These are phyloP conservation scores for Quercus bicolor DNA, from an alignment of 306 rosid genomes.

Conservation along the genomic window DNA sequence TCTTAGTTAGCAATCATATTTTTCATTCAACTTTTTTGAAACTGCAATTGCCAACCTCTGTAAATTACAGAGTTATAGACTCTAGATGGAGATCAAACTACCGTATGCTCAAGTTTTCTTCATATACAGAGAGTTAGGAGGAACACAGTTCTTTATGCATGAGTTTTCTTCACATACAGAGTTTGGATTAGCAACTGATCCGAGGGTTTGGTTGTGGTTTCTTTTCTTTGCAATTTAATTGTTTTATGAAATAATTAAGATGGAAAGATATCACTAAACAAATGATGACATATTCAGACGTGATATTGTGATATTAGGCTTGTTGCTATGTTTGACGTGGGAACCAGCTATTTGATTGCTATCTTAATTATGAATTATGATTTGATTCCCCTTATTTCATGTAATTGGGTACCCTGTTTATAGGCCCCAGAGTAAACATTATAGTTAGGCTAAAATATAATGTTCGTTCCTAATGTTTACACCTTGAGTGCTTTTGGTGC, in stretches of 20 bases:
- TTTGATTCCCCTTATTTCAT: too few species aligned
- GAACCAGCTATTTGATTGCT: too few species aligned
- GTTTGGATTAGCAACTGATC: not conserved
- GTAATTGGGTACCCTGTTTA: too few species aligned
- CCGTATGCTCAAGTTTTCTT: not conserved
- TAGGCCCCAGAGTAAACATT: too few species aligned
- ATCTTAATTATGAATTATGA: too few species aligned
- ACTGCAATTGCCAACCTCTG: not conserved
- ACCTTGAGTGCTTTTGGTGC: too few species aligned
- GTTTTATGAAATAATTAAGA: not conserved
- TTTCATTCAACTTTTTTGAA: not conserved
- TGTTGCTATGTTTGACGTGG: too few species aligned
- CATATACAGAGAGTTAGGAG: too few species aligned
- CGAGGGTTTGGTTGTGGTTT: not conserved
- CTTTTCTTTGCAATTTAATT: not conserved
- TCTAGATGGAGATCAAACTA: not conserved
- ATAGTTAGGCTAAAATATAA: too few species aligned
- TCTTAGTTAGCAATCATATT: not conserved
- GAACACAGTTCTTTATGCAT: not conserved
- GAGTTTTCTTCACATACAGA: not conserved
- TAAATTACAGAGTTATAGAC: not conserved
- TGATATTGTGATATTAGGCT: too few species aligned
- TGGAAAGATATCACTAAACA: not conserved
- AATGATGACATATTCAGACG: too few species aligned
- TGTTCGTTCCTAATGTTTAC: too few species aligned